Base-by-base conservation (phyloP, 208 protist genomes). In the Leishmania braziliensis region DNA sequence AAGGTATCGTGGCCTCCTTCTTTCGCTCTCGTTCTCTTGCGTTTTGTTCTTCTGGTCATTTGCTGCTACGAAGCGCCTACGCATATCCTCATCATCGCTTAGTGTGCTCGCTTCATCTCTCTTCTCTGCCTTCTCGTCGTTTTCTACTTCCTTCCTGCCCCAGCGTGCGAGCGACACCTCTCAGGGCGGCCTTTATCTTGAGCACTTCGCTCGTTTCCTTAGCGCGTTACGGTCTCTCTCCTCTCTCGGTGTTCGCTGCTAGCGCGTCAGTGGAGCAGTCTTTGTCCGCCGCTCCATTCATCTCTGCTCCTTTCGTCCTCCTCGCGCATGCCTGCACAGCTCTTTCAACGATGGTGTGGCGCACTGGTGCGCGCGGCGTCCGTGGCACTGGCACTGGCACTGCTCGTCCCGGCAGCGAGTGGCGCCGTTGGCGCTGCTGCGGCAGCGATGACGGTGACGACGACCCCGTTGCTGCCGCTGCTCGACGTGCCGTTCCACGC, bases 401-500 rank as follows among this genome's bases (percentile, higher is more conserved):
- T 56, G 39, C 43, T 58, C 29, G 12, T 60, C 50, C 14, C 18
- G 16, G 51, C 48, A 16, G 71, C 71, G 50, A 14, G 50, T 20
- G 71, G 29, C 71, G 50, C 6, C 50, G 43, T 53, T 33, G 75
- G 14, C 33, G 75, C 60, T 58, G 54, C 39, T 50, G 36, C 53
- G 26, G 60, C 73, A 0, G 23, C 48, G 36, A 33, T 53, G 5
- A 33, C 75, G 20, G 75, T 78, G 43, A 39, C 58, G 58, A 78
- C 58, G 43, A 63, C n/a, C 0, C 75, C 75, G 43, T 39, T 58
- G 75, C 75, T 69, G 75, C 75, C 75, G 58, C 60, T 78, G 39
- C 75, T 78, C 43, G 75, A 78, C 39, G 58, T 78, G 26, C 75
- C 75, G 53, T 78, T 78, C 39, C 23, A 53, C 54, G 75, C 75